These are phyloP conservation scores for Vigna reflexopilosa DNA, from an alignment of 306 rosid species.

Conservation along the genomic window DNA sequence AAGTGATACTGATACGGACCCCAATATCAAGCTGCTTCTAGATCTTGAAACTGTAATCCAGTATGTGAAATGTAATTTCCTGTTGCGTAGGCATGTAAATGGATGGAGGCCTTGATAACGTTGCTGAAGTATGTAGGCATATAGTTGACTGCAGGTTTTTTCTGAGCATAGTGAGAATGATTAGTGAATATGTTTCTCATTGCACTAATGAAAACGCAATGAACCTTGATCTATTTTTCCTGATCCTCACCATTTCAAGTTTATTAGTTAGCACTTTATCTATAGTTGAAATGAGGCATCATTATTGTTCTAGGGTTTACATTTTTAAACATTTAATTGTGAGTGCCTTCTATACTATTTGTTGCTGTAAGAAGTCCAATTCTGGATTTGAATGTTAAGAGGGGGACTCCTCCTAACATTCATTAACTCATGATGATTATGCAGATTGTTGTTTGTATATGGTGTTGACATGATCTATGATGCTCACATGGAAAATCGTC, in stretches of 20 bases:
- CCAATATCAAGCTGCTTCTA: no score
- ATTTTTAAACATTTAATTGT: background rate
- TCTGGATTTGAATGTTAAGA: background rate
- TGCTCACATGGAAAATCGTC: background rate
- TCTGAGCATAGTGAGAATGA: background rate
- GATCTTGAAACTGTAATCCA: no score
- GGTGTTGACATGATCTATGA: constrained; percentile 13
- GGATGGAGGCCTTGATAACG: background rate
- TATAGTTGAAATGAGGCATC: background rate
- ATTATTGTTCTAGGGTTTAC: constrained; percentile 12
- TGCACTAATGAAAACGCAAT: background rate
- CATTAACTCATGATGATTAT: background rate
- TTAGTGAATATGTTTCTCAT: background rate
- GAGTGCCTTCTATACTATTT: background rate
- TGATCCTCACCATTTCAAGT: background rate
- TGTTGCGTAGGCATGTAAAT: background rate
- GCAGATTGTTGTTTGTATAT: constrained; percentile 16
- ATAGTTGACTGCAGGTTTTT: background rate
- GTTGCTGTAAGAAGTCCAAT: background rate
- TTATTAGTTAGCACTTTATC: background rate
- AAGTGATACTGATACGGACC: no score
- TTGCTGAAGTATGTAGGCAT: background rate
- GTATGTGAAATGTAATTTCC: background rate
- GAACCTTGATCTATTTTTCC: constrained; percentile 9
- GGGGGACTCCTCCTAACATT: background rate